phyloP scores from a whole-genome alignment of 345 rosid species.

The Salix suchowensis region DNA sequence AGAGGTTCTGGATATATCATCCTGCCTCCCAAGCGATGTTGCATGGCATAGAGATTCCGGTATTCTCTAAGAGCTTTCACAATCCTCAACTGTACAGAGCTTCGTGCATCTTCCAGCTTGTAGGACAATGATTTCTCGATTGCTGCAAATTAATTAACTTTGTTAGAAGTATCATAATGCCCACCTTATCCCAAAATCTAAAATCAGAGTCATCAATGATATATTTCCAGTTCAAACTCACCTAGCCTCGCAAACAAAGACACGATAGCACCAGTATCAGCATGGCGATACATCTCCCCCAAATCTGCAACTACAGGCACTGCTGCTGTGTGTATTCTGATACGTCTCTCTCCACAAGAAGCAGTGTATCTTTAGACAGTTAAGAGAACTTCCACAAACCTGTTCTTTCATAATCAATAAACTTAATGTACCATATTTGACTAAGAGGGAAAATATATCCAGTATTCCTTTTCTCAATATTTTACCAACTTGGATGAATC shows the following conservation, averaged over 20 bases:
- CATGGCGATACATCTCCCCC: constrained; percentile 93
- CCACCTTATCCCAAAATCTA: constrained; percentile 14
- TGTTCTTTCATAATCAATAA: background rate
- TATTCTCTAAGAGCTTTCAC: constrained; percentile 90
- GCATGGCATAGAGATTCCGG: constrained; percentile 83
- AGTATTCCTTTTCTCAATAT: background rate
- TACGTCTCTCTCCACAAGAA: constrained; percentile 99
- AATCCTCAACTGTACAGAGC: constrained; percentile 64
- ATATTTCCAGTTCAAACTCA: constrained; percentile 24
- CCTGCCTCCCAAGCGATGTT: constrained; percentile 93
- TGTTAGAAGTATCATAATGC: constrained; percentile 8
- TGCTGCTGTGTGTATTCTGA: constrained; percentile 89
- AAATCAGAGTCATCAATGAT: constrained; percentile 4
- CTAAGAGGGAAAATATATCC: background rate
- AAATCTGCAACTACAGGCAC: constrained; percentile 90
- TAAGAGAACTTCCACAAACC: constrained; percentile 35
- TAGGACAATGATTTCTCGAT: constrained; percentile 80
- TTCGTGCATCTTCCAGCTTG: constrained; percentile 94
- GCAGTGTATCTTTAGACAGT: constrained; percentile 80
- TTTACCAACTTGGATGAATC: background rate
- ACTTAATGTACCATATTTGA: background rate
- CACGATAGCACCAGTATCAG: constrained; percentile 85
- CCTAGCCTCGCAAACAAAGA: constrained; percentile 86
- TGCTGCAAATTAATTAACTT: constrained; percentile 49
- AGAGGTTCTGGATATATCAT: constrained; percentile 91